Evolutionary conservation across 2,329 filamentous ascomycete genomes (phyloP).

Genomic region (Xylariaceae sp.): DNA sequence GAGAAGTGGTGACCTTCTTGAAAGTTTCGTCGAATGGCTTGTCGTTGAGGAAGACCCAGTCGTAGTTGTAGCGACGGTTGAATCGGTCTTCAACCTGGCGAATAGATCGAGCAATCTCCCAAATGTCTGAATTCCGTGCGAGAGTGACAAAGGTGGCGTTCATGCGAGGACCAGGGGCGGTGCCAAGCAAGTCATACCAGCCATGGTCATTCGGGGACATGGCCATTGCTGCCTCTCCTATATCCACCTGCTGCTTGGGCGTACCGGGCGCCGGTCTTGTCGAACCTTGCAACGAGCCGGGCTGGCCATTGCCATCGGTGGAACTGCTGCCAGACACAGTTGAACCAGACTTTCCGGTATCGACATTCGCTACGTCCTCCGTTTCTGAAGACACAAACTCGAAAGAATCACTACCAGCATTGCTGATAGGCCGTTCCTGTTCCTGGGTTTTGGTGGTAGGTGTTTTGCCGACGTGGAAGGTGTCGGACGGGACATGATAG

Average conservation of each 20-base stretch:
- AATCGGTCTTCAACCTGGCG: constrained; percentile 96
- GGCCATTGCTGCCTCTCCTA: constrained; percentile 45
- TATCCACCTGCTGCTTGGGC: constrained; percentile 33
- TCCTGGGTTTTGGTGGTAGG: constrained; percentile 34
- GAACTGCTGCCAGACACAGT: constrained; percentile 18
- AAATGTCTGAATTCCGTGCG: constrained; percentile 86
- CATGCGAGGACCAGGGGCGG: constrained; percentile 66
- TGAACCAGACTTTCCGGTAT: constrained; percentile 16
- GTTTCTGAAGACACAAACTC: constrained; percentile 28
- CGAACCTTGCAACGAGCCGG: constrained; percentile 27
- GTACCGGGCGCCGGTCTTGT: constrained; percentile 26
- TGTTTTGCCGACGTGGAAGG: constrained; percentile 26
- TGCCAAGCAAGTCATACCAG: constrained; percentile 47
- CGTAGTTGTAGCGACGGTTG: constrained; percentile 94
- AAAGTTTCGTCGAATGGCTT: constrained; percentile 89
- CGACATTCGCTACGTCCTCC: constrained; percentile 12
- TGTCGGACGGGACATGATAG: constrained; percentile 41
- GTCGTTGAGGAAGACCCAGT: constrained; percentile 99
- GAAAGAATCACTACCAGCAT: constrained; percentile 28
- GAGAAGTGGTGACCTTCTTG: constrained; percentile 80
- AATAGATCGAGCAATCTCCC: constrained; percentile 95
- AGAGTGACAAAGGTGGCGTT: constrained; percentile 98
- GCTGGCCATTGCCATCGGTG: constrained; percentile 23
- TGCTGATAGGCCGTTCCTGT: constrained; percentile 21
- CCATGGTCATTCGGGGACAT: constrained; percentile 48